A percentile compares a stretch with the other conserved stretches of the same genome.
Conservation (phyloP, 768 basidiomycete species). For the Aureoboletus auriporus region DNA sequence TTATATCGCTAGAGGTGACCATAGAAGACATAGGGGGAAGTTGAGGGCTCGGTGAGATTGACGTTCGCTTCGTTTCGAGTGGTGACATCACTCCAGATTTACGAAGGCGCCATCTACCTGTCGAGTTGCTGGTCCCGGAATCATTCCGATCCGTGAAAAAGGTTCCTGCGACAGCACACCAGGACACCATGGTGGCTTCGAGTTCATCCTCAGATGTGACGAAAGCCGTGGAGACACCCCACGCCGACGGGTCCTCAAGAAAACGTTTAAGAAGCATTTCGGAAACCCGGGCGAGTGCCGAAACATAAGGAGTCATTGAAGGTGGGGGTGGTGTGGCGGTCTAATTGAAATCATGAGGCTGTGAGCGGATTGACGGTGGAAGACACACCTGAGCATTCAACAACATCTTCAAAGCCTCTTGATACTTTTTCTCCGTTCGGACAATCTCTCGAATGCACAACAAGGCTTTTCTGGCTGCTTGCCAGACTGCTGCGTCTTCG, state of each 20-base stretch:
- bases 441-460: conserved; percentile 47
- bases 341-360: conserved; percentile 19
- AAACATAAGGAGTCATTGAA: conserved; percentile 49
- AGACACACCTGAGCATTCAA: conserved; percentile 32
- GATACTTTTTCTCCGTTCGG: conserved; percentile 44
- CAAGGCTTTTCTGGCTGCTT: conserved; percentile 36
- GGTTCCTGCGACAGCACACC: conserved; percentile 33
- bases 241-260: conserved; percentile 59
- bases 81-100: conserved; percentile 11
- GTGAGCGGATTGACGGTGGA: not conserved
- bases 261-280: conserved; percentile 47
- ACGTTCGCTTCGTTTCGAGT: conserved; percentile 1
- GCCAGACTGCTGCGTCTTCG: conserved; percentile 32
- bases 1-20: conserved; percentile 2
- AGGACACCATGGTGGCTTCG: conserved; percentile 53
- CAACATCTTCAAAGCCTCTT: conserved; percentile 34
- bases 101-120: conserved; percentile 22
- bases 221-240: conserved; percentile 61
- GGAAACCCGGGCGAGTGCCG: conserved; percentile 48
- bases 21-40: conserved; percentile 10
- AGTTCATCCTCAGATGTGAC: conserved; percentile 49
- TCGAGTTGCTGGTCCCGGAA: conserved; percentile 6
- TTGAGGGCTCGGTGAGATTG: conserved; percentile 8
- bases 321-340: conserved; percentile 43
- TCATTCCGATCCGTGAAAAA: conserved; percentile 35